Base-by-base conservation (phyloP, 2,329 filamentous ascomycete species). In the Phaeosphaeriaceae sp. region DNA sequence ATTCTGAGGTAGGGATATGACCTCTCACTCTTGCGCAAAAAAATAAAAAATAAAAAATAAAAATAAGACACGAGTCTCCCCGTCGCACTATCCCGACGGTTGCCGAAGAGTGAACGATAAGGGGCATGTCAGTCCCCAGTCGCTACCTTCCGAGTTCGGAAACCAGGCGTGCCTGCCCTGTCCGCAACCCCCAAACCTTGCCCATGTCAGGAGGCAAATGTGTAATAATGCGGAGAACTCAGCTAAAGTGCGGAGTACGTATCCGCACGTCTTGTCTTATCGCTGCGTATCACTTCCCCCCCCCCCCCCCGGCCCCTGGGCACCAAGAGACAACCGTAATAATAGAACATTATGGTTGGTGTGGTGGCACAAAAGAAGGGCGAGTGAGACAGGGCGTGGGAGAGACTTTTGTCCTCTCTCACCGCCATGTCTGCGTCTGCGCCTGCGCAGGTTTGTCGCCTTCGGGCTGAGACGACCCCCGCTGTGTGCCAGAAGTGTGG, bases 271-370 rank as follows among this genome's bases (percentile, higher is more conserved):
- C 13, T 28, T 40, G 40, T 51, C 60, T 65, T 63, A 62, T 63
- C 58, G 56, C 51, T 38, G 38, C 42, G 29, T 42, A 34, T 41
- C 41, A 32, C 41, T 17, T n/a, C 32, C 38, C 12, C 20, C 21
- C 16, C 26, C 15, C 42, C 34, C 18, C 16, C 12, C n/a, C n/a
- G n/a, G 13, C 28, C 35, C 43, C 35, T 15, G 20, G 36, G 35
- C 8, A 32, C 28, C 29, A 42, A 46, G 54, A 54, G 55, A 55
- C 50, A 55, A 58, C 56, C 50, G 52, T 17, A 54, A 53, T 50
- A 57, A 48, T 44, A 44, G n/a, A 30, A 42, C 29, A 18, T 21
- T 32, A 46, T 11, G 26, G 42, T 17, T 37, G 42, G 48, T 52
- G 45, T 51, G 49, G 54, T 60, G 36, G 30, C 51, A 60, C 47